A percentile compares a stretch with the other conserved stretches of the same genome.
Conservation (phyloP, 2,329 filamentous ascomycete species). For the Acarospora socialis region DNA sequence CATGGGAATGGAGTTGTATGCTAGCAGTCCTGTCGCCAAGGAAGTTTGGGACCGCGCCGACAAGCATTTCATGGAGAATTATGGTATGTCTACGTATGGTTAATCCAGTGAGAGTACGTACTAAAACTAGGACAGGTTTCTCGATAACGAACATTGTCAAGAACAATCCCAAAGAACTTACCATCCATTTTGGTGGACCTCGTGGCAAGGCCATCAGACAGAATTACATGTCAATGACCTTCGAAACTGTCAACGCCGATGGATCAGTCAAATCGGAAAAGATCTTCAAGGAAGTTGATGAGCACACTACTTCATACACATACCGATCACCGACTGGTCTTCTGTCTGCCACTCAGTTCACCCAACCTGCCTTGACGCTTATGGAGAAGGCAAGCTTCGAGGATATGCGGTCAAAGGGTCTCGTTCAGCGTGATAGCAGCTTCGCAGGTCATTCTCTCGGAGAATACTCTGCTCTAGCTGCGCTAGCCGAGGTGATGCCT, state of each 20-base stretch:
- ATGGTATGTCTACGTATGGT: slow-evolving; percentile 48
- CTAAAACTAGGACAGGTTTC: slow-evolving; percentile 47
- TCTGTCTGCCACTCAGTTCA: slow-evolving; percentile 95
- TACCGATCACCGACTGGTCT: slow-evolving; percentile 91
- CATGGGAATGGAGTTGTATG: slow-evolving; percentile 99
- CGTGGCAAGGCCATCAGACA: slow-evolving; percentile 93
- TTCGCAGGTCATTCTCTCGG: slow-evolving; percentile 96
- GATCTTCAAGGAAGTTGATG: slow-evolving; percentile 96
- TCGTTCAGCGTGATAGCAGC: slow-evolving; percentile 89
- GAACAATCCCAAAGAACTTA: slow-evolving; percentile 98
- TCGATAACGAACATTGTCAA: slow-evolving; percentile 98
- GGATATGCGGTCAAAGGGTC: slow-evolving; percentile 94
- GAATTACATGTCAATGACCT: slow-evolving; percentile 99
- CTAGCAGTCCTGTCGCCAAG: slow-evolving; percentile 81
- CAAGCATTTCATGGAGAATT: slow-evolving; percentile 96
- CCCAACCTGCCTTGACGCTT: slow-evolving; percentile 86
- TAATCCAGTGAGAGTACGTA: slow-evolving; percentile 1
- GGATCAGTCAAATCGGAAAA: slow-evolving; percentile 94
- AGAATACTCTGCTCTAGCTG: slow-evolving; percentile 94
- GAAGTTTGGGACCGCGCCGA: slow-evolving; percentile 97
- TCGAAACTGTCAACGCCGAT: slow-evolving; percentile 89
- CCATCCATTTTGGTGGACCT: slow-evolving; percentile 93
- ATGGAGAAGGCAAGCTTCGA: slow-evolving; percentile 99
- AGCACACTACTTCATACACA: slow-evolving; percentile 88
- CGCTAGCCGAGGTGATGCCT: slow-evolving; percentile 97